Percentiles rank a stretch among this genome's conserved stretches.
Evolutionary conservation across 2,329 filamentous ascomycete genomes (phyloP).

Genomic region (Colletotrichum lini): DNA sequence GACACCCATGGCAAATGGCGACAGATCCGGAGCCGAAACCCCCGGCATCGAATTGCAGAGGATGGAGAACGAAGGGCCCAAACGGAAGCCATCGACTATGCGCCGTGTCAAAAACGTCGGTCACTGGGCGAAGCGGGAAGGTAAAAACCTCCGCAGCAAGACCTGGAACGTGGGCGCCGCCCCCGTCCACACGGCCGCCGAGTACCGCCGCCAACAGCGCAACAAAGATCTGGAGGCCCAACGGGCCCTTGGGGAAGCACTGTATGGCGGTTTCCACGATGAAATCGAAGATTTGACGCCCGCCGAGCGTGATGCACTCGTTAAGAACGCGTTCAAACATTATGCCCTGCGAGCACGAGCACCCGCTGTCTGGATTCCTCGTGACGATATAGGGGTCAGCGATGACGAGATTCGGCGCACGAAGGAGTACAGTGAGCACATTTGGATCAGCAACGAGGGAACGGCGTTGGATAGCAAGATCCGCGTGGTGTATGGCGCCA

Average conservation of each 20-base stretch:
- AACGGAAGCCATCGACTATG: conserved; percentile 56
- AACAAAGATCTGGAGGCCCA: conserved; percentile 80
- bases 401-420: conserved; percentile 92
- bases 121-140: conserved; percentile 63
- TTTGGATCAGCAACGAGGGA: conserved; percentile 96
- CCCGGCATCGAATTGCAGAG: conserved; percentile 55
- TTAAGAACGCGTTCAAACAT: conserved; percentile 92
- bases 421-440: conserved; percentile 79
- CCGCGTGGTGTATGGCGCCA: conserved; percentile 85
- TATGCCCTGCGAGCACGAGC: conserved; percentile 86
- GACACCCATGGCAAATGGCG: conserved; percentile 58
- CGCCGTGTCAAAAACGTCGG: conserved; percentile 64
- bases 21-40: conserved; percentile 40
- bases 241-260: conserved; percentile 79
- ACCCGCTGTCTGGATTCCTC: conserved; percentile 94
- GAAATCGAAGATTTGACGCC: conserved; percentile 95
- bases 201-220: conserved; percentile 64
- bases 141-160: conserved; percentile 63
- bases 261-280: conserved; percentile 90
- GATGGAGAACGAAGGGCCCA: conserved; percentile 47
- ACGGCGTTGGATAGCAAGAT: conserved; percentile 88
- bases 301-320: conserved; percentile 87
- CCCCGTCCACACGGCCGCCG: conserved; percentile 58
- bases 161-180: conserved; percentile 56
- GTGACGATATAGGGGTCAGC: conserved; percentile 89